These are phyloP conservation scores for Magnusiomyces starmeri DNA, from an alignment of 1,139 yeast species.

Conservation along the genomic window DNA sequence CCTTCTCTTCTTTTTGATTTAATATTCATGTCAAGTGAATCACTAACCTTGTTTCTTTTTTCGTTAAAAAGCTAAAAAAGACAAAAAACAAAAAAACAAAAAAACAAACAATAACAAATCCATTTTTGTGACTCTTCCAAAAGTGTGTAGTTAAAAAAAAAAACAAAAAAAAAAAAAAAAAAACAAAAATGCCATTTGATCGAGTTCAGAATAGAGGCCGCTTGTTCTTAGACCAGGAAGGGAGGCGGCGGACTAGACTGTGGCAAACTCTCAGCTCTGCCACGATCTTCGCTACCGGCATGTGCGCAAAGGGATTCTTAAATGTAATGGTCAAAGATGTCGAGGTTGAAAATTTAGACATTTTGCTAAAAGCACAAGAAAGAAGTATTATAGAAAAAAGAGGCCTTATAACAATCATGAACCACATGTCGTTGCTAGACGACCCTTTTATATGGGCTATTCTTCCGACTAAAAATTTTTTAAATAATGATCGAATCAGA, in stretches of 20 bases:
- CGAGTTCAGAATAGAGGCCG: conserved; percentile 71
- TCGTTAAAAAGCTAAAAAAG: not conserved
- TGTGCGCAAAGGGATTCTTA: conserved; percentile 56
- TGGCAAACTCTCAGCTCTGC: conserved; percentile 69
- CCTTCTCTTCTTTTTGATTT: no score
- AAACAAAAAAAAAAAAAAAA: not conserved
- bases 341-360: conserved; percentile 51
- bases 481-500: conserved; percentile 60
- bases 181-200: conserved; percentile 54
- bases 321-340: conserved; percentile 53
- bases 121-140: no score
- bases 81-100: not conserved
- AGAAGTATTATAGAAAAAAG: conserved; percentile 61
- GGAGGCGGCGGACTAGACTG: conserved; percentile 33
- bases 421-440: conserved; percentile 90
- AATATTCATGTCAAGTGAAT: no score
- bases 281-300: conserved; percentile 61
- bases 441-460: conserved; percentile 90
- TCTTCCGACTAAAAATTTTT: conserved; percentile 56
- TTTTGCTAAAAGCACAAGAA: conserved; percentile 54
- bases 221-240: conserved; percentile 65
- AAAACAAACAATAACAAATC: not conserved
- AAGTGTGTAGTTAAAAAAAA: not conserved
- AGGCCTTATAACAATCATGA: conserved; percentile 82
- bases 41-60: no score